Conservation (phyloP, 2,329 filamentous ascomycete species). For the Penicillium sp. region DNA sequence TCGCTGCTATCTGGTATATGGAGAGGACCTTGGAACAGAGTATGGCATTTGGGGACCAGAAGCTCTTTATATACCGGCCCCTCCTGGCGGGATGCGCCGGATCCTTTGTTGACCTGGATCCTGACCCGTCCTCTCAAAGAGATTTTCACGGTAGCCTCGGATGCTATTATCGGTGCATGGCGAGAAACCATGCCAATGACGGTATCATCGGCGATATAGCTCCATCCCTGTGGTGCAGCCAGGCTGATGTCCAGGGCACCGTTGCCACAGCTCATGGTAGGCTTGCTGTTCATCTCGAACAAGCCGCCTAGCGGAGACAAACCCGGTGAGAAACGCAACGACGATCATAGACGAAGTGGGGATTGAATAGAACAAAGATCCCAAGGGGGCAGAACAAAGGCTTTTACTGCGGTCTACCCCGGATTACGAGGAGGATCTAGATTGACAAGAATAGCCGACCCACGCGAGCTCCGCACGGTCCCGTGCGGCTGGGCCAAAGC, state of each 20-base stretch:
- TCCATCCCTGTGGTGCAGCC: neutral
- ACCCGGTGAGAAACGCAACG: neutral
- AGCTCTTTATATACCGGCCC: neutral
- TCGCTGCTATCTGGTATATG: neutral
- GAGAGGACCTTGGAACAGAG: neutral
- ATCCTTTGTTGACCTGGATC: neutral
- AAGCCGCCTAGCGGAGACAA: neutral
- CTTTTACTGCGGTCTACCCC: neutral
- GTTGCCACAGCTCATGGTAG: neutral
- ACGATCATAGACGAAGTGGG: neutral
- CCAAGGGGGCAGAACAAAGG: neutral
- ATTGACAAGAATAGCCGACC: neutral
- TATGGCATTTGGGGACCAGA: neutral
- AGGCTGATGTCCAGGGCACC: slow-evolving; percentile 1
- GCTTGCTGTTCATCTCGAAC: neutral
- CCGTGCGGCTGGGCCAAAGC: neutral
- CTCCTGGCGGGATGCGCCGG: neutral
- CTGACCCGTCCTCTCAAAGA: neutral
- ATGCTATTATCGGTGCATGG: neutral
- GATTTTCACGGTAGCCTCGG: neutral
- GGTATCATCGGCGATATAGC: neutral
- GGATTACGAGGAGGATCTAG: neutral
- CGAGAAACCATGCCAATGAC: slow-evolving; percentile 4
- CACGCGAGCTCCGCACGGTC: neutral
- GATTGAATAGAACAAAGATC: neutral